These are phyloP conservation scores for Clonostachys solani DNA, from an alignment of 2,329 filamentous ascomycete genomes.

Conservation along the genomic window DNA sequence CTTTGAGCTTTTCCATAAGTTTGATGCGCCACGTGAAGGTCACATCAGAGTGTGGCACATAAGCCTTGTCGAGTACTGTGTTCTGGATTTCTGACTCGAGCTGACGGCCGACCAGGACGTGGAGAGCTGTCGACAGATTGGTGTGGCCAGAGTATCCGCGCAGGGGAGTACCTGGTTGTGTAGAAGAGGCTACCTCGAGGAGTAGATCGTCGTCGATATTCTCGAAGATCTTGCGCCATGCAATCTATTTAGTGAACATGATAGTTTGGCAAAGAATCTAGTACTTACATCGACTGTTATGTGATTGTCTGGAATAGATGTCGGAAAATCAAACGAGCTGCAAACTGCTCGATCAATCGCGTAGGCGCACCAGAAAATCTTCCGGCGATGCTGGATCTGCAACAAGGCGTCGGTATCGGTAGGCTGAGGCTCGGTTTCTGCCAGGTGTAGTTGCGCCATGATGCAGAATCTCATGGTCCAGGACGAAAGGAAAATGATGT, in stretches of 20 bases:
- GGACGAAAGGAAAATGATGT: conserved; percentile 1
- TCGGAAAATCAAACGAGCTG: conserved; percentile 2
- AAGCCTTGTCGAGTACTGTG: background rate
- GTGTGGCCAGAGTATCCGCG: background rate
- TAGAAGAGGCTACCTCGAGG: background rate
- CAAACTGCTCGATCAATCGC: conserved; percentile 4
- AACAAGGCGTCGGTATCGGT: background rate
- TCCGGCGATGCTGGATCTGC: conserved; percentile 3
- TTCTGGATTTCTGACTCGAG: background rate
- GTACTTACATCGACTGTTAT: background rate
- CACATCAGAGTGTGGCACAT: background rate
- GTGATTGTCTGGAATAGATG: conserved; percentile 2
- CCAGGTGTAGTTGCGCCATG: conserved; percentile 2
- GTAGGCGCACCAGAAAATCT: conserved; percentile 5
- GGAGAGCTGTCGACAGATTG: background rate
- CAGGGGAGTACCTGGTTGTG: background rate
- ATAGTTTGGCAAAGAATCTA: background rate
- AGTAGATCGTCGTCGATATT: background rate
- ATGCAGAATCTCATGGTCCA: conserved; percentile 4
- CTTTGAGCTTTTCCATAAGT: background rate
- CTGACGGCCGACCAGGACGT: background rate
- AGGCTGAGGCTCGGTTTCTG: conserved; percentile 1
- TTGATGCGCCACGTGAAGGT: background rate
- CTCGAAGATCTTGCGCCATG: background rate
- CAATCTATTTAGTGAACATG: background rate